phyloP scores from a whole-genome alignment of 1,284 basidiomycete species.

The Leccinum holopus region DNA sequence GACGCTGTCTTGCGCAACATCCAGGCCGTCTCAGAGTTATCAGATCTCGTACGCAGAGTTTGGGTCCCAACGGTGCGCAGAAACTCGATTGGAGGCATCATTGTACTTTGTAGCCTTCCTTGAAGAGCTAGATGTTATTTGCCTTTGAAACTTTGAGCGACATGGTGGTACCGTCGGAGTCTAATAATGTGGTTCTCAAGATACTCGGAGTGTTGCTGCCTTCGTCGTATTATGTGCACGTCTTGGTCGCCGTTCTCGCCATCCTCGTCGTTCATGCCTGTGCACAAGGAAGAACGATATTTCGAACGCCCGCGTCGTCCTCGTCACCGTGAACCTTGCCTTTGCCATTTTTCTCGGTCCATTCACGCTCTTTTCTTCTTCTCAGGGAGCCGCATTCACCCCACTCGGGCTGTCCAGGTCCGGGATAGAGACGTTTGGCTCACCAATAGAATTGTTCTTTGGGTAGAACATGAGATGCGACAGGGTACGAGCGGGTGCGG shows the following conservation, averaged over 20 bases:
- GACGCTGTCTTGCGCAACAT: no score
- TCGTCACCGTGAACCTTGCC: slow-evolving; percentile 54
- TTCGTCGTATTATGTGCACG: slow-evolving; percentile 48
- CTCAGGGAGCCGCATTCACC: slow-evolving; percentile 65
- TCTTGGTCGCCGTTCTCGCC: slow-evolving; percentile 44
- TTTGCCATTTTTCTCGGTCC: slow-evolving; percentile 21
- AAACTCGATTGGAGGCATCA: neutral
- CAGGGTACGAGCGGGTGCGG: neutral
- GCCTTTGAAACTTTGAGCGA: slow-evolving; percentile 93
- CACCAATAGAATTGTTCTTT: no score
- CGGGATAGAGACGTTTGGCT: no score
- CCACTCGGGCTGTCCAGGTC: slow-evolving; percentile 48
- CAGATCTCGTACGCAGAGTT: no score
- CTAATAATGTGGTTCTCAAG: slow-evolving; percentile 29
- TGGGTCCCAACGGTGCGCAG: no score
- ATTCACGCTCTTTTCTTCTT: neutral
- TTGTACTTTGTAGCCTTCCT: slow-evolving; percentile 87
- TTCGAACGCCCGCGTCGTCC: slow-evolving; percentile 38
- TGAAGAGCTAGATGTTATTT: slow-evolving; percentile 89
- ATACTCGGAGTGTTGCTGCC: slow-evolving; percentile 27
- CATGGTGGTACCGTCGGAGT: slow-evolving; percentile 47
- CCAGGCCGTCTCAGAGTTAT: no score
- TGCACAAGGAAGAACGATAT: slow-evolving; percentile 65
- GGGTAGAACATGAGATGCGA: neutral
- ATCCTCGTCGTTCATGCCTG: slow-evolving; percentile 53